Evolutionary conservation across 2,329 filamentous ascomycete genomes (phyloP), one percentile per base, ranked within the genome.

Genomic region (Colletotrichum filicis): DNA sequence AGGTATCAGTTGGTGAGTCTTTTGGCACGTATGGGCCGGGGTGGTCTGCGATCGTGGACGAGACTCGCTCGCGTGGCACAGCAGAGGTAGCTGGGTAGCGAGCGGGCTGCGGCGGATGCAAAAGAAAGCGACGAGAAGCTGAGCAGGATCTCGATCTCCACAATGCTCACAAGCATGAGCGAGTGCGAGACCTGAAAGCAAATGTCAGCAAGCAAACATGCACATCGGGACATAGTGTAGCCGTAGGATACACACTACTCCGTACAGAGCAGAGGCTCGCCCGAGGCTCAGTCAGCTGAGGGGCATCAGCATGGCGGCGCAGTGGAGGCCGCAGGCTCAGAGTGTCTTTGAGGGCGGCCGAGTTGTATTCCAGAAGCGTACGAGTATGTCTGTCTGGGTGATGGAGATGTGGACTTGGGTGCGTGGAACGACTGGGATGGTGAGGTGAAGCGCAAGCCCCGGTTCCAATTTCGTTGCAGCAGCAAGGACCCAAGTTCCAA

Each of bases 281-380:
- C 42, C 42, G 42, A 49, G 42, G 42, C 35, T 16, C 58, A 19
- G 42, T 14, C 60, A 49, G 60, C 26, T 5, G 26, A 22, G 26
- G 42, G 55, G 35, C 58, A 42, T 42, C 37, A 42, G 37, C 37
- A 2, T 19, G 37, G 16, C 42, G 58, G 24, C 32, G 35, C 57
- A 49, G 56, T 49, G 68, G 62, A 71, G 63, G 68, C 57, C 19
- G 35, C 5, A 42, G 14, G 37, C 37, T 42, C 14, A 42, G 37
- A 5, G 22, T 55, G 22, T 12, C 22, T 22, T 28, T 32, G 46
- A 70, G 24, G 52, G 64, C 16, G 26, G 57, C 70, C 70, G 70
- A 69, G 35, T 52, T 72, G 70, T 35, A 58, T 72, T 72, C 66
- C 70, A 72, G 70, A 72, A 69, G 66, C 55, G 70, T 72, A 37